Base-by-base conservation (phyloP, 73 alveolate genomes). In the Uronychia binucleata region DNA sequence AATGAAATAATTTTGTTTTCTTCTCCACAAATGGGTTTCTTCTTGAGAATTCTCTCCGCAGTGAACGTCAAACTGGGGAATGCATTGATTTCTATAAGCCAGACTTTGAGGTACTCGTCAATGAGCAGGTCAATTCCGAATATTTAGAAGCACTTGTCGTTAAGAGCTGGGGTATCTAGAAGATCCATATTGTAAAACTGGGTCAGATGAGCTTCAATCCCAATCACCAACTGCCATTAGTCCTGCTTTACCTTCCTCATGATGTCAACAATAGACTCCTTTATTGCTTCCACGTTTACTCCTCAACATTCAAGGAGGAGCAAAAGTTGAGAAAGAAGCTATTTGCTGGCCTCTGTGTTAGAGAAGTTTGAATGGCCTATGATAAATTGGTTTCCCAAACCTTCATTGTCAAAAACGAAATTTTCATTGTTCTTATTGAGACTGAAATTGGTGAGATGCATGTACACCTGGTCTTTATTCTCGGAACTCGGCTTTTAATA, bases 391-490 rank as follows among this genome's bases (percentile, higher is more conserved):
- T 19, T 46, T 46, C 19, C 19, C 5, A 19, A 11, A 46, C 67
- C 19, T 46, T 46, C 67, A 46, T 46, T 46, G 19, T 46, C 67
- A 19, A 46, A 60, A 1, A 60, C 34, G 76, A 60, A 82, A n/a
- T 67, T 82, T n/a, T 59, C 81, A n/a, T 78, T 35, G 31, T 82
- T 92, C 80, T 95, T 93, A 86, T 96, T 96, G 77, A 96, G 79
- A 30, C 98, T 84, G 75, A 92, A 96, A 79, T 96, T 96, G 11
- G 99, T 96, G 82, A 96, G 78, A 81, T 96, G 99, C 99, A 96
- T 96, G 80, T 86, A 93, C 0, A 93, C 80, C 60, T 90, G 82
- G 57, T 90, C 87, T 74, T 94, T 79, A 81, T 96, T 96, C 35
- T 89, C 86, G 1, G 75, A 79, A 31, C 77, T 82, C 14, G 99